Evolutionary conservation across 176 grass and related monocot genomes (phyloP), one percentile per base, ranked within the genome.

Genomic region (Hyparrhenia diplandra): DNA sequence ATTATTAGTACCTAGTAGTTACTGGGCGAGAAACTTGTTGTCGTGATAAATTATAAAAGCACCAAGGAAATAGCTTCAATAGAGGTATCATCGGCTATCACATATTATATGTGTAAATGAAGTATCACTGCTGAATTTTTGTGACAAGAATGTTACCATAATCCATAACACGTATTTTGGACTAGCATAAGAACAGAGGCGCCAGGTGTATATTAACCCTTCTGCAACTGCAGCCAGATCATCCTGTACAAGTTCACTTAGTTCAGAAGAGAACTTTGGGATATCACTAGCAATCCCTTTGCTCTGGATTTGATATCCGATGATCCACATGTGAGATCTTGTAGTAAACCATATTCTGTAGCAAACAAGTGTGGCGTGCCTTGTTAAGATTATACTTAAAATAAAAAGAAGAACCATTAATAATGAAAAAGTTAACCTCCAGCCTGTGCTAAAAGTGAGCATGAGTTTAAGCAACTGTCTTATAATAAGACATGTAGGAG

Each of bases 291-390:
- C 96, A 85, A 99, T 99, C 73, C n/a, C 88, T 85, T 78, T 99
- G 96, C 64, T 99, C 96, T 3, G 96, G 96, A 68, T 91, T 99
- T 78, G 87, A 88, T 78, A 99, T 83, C 79, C 87, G 91, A 80
- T 93, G 82, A 69, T 99, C 96, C 80, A 99, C 92, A 42, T 99
- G 88, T 49, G 96, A 99, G 49, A 99, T 91, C 89, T 99, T 99
- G 90, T 99, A 99, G 86, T 95, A 99, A 76, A 91, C 96, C 96
- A 99, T 99, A 86, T 95, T 93, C 96, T 99, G 96, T 64, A 83
- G 71, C 36, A 74, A 41, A 88, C 68, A 74, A 84, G 17, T 35
- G 47, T 20, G 14, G 74, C 78, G 78, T 42, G 60, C 30, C 20
- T 58, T 72, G 85, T 57, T 75, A 84, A 75, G 17, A 46, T 52